Evolutionary conservation across 2,329 filamentous ascomycete genomes (phyloP), one percentile per base, ranked within the genome.

Genomic region (Curvularia lunata): DNA sequence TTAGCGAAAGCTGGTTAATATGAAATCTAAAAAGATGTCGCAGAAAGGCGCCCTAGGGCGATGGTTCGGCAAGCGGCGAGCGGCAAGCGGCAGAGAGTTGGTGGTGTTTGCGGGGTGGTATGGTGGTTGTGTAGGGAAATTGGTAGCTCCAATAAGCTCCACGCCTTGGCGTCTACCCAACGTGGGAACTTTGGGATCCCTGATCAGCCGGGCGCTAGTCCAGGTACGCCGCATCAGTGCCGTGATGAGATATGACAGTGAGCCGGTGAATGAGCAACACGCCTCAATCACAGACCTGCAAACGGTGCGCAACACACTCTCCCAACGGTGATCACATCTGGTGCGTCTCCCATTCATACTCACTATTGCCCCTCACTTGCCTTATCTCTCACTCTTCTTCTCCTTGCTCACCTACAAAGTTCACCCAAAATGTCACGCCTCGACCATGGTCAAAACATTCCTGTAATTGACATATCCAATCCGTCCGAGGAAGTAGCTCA

Each of bases 381-480:
- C 30, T 13, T 52, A 45, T 30, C 52, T 48, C 10, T 16, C 19
- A 18, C 7, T 5, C 6, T 25, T 27, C n/a, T 5, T 9, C 28
- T 27, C n/a, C 21, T 25, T 16, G 32, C 43, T 13, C 30, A 13
- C 34, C 28, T 25, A 25, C 34, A 21, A 21, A 28, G 27, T 9
- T 32, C 32, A 12, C 32, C n/a, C 38, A 59, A 51, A 1, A 73
- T 71, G 70, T 12, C 67, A 46, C 30, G 45, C 8, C 37, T 56
- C 10, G 58, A 64, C 13, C 12, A 28, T 3, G 8, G 48, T 23
- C 56, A 58, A 9, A 55, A 59, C 3, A 92, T 97, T 38, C 92
- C 94, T 21, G 81, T 97, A 51, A 91, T 98, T 67, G 90, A 97
- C 75, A 88, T 97, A 63, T 88, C 87, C 4, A 82, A 84, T 18